A percentile compares a stretch with the other conserved stretches of the same genome.
These are phyloP conservation scores for Cladosporium halotolerans DNA, from an alignment of 2,329 filamentous ascomycete species.

Conservation along the genomic window DNA sequence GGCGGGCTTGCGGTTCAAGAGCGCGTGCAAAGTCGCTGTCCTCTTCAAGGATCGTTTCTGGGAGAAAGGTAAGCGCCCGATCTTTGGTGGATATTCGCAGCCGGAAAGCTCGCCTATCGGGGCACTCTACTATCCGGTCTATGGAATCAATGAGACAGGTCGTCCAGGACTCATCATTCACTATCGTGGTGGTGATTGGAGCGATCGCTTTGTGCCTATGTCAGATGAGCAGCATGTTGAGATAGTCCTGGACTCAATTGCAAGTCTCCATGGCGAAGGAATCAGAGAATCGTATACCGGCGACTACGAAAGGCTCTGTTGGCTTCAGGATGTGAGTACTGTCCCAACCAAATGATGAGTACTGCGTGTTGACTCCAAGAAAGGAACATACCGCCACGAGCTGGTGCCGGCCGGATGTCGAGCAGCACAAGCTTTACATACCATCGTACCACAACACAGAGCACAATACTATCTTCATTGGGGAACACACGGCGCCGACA, in stretches of 20 bases:
- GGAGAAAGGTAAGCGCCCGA: constrained; percentile 47
- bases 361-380: background rate
- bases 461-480: constrained; percentile 54
- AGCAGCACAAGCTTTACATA: constrained; percentile 62
- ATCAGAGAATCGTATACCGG: constrained; percentile 48
- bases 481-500: constrained; percentile 63
- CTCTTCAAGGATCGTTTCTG: constrained; percentile 59
- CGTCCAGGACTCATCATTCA: constrained; percentile 47
- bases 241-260: constrained; percentile 56
- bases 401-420: constrained; percentile 52
- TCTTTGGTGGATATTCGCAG: constrained; percentile 56
- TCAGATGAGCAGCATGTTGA: constrained; percentile 55
- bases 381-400: constrained; percentile 20
- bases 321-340: constrained; percentile 12
- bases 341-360: too few relatives aligned
- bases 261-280: constrained; percentile 55
- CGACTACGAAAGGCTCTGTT: constrained; percentile 14
- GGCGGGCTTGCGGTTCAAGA: constrained; percentile 41
- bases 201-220: constrained; percentile 27
- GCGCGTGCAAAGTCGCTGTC: constrained; percentile 53
- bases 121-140: constrained; percentile 58
- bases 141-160: constrained; percentile 56
- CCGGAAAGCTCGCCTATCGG: constrained; percentile 56
- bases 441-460: constrained; percentile 65
- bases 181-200: constrained; percentile 13